Conservation (phyloP, 1,139 yeast species). For the Yamadazyma songkhlaensis region DNA sequence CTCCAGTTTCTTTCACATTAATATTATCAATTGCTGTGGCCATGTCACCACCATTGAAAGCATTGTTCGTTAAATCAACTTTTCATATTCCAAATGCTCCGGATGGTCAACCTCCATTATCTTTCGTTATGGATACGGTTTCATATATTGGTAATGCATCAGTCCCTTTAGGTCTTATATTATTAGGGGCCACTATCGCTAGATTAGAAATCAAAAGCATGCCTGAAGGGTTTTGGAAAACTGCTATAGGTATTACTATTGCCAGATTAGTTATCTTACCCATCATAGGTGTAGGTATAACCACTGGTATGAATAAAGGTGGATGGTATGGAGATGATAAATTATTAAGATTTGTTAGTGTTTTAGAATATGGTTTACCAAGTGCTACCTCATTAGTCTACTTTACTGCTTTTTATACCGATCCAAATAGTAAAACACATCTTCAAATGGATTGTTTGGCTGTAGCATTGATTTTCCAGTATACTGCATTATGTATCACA, state of each 20-base stretch:
- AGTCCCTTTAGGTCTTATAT: conserved; percentile 79
- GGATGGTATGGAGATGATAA: conserved; percentile 54
- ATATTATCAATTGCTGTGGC: conserved; percentile 61
- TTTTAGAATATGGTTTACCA: conserved; percentile 76
- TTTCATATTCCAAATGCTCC: conserved; percentile 63
- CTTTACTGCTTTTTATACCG: conserved; percentile 80
- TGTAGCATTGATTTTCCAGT: conserved; percentile 66
- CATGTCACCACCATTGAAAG: conserved; percentile 85
- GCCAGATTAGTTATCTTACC: conserved; percentile 38
- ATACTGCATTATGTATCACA: conserved; percentile 55
- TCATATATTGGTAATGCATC: conserved; percentile 81
- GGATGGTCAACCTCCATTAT: conserved; percentile 76
- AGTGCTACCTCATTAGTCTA: conserved; percentile 84
- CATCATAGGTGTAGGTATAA: conserved; percentile 44
- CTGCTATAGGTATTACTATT: conserved; percentile 37
- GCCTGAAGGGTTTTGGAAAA: conserved; percentile 72
- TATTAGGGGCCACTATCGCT: conserved; percentile 85
- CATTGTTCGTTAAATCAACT: conserved; percentile 56
- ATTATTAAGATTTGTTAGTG: conserved; percentile 59
- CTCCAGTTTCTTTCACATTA: conserved; percentile 71
- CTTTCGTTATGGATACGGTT: conserved; percentile 78
- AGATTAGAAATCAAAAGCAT: conserved; percentile 58
- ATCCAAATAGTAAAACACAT: conserved; percentile 57
- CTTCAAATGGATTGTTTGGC: conserved; percentile 85
- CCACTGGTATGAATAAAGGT: conserved; percentile 41